Conservation (phyloP, 768 basidiomycete genomes). For the Psilocybe tampanensis region DNA sequence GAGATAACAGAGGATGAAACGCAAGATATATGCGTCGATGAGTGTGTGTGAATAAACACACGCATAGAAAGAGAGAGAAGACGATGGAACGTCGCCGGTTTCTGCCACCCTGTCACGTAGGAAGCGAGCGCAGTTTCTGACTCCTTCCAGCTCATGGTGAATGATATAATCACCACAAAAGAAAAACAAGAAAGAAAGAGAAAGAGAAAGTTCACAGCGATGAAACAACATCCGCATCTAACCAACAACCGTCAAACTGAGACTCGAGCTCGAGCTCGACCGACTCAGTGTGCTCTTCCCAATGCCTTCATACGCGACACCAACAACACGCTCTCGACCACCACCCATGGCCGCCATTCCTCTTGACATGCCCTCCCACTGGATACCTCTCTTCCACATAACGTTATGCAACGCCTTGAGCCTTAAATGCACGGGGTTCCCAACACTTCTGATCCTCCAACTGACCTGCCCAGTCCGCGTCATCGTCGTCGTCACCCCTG, state of each 20-base stretch:
- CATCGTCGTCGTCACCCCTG: not conserved
- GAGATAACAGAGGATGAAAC: no score
- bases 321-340: constrained; percentile 59
- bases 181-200: not conserved
- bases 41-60: not conserved
- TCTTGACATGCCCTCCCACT: constrained; percentile 49
- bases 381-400: constrained; percentile 42
- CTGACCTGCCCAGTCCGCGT: constrained; percentile 18
- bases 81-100: not conserved
- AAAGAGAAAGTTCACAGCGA: not conserved
- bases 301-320: constrained; percentile 63
- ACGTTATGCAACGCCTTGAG: constrained; percentile 64
- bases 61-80: not conserved
- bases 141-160: not conserved
- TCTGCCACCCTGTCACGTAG: not conserved
- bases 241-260: not conserved
- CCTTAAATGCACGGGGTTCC: constrained; percentile 62
- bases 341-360: constrained; percentile 53
- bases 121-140: not conserved
- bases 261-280: constrained; percentile 5
- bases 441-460: constrained; percentile 56
- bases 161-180: not conserved
- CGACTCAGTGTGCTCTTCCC: constrained; percentile 49
- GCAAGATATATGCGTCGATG: not conserved
- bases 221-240: not conserved